Percentiles rank a stretch among this genome's conserved stretches.
phyloP scores from a whole-genome alignment of 169 alveolate species.

The Sarcocystis neurona region DNA sequence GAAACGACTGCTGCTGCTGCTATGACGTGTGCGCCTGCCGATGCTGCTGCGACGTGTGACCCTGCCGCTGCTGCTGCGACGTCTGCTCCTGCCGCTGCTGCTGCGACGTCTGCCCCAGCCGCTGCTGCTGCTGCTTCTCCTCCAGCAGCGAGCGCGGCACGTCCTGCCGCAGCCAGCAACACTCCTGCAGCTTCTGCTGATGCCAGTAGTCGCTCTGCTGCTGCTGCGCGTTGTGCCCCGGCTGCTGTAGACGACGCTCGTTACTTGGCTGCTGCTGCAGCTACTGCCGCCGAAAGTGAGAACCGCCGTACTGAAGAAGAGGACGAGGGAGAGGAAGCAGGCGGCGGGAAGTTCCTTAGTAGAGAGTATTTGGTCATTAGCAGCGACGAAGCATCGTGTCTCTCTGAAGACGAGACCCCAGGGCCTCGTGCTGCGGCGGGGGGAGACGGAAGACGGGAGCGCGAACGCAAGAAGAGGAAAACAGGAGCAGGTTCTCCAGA shows the following conservation, averaged over 20 bases:
- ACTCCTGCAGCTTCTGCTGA: conserved; percentile 41
- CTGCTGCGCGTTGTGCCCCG: background rate
- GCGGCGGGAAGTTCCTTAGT: no score
- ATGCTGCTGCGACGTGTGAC: background rate
- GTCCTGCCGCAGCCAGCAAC: conserved; percentile 35
- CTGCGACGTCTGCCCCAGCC: background rate
- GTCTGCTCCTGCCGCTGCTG: conserved; percentile 35
- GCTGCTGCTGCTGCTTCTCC: conserved; percentile 18
- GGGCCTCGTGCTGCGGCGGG: no score
- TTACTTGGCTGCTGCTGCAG: conserved; percentile 6
- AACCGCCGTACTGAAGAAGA: background rate
- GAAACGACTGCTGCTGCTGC: background rate
- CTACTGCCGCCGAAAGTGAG: background rate
- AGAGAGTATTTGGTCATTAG: no score
- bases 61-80: background rate
- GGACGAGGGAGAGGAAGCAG: background rate
- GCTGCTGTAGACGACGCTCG: conserved; percentile 3
- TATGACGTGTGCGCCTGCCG: background rate
- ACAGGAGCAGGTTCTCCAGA: no score
- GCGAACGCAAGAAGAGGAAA: no score
- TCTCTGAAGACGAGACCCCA: no score
- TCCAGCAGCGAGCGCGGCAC: background rate
- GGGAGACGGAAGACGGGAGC: no score
- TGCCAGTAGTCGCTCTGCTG: background rate
- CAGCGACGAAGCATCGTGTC: no score